Conservation (phyloP, 345 rosid genomes). For the Salix viminalis region DNA sequence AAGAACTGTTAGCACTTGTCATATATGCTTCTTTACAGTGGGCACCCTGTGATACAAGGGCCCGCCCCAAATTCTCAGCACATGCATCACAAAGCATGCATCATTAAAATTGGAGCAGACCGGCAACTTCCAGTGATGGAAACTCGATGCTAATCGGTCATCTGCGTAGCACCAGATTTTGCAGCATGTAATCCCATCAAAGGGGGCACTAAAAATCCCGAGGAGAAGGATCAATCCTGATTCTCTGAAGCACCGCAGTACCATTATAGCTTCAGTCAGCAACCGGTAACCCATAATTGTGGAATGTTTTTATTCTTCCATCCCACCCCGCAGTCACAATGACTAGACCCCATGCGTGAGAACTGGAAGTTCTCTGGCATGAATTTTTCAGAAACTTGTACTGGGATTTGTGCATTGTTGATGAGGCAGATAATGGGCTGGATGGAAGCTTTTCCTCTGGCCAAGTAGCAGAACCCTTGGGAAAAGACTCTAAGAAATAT, state of each 20-base stretch:
- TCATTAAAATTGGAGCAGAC: slow-evolving; percentile 6
- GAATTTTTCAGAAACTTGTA: slow-evolving; percentile 62
- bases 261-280: slow-evolving; percentile 35
- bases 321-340: slow-evolving; percentile 92
- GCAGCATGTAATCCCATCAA: slow-evolving; percentile 6
- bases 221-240: not conserved
- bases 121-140: slow-evolving; percentile 8
- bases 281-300: slow-evolving; percentile 83
- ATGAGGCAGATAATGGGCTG: slow-evolving; percentile 32
- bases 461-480: slow-evolving; percentile 90
- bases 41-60: slow-evolving; percentile 16
- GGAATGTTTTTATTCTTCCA: slow-evolving; percentile 85
- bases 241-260: slow-evolving; percentile 14
- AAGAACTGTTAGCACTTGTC: slow-evolving; percentile 13
- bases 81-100: slow-evolving; percentile 11
- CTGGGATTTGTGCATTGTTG: slow-evolving; percentile 57
- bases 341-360: slow-evolving; percentile 88
- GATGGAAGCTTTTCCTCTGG: slow-evolving; percentile 89
- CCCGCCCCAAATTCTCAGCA: slow-evolving; percentile 14
- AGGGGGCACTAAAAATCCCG: not conserved
- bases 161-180: not conserved
- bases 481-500: slow-evolving; percentile 57
- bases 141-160: slow-evolving; percentile 1
- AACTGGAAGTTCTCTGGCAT: slow-evolving; percentile 53
- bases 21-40: slow-evolving; percentile 1